These are phyloP conservation scores for Trapa incisa DNA, from an alignment of 345 rosid genomes.

Conservation along the genomic window DNA sequence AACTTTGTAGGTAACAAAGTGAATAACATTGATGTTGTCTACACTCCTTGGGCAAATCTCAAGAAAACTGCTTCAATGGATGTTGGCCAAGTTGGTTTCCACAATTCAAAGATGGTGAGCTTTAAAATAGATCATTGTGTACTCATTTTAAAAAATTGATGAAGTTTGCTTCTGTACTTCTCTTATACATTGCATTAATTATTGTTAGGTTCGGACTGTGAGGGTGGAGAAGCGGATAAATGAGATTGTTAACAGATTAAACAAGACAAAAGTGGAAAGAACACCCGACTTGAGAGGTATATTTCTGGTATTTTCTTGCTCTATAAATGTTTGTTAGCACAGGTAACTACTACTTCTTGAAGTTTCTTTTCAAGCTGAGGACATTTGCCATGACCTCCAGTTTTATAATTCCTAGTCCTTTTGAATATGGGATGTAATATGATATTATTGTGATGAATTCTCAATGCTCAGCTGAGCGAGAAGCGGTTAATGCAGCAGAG, in stretches of 20 bases:
- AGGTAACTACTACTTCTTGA: neutral
- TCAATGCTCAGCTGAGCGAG: slow-evolving; percentile 62
- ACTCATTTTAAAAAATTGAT: slow-evolving; percentile 4
- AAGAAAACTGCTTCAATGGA: slow-evolving; percentile 97
- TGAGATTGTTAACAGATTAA: slow-evolving; percentile 86
- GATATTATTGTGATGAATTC: neutral
- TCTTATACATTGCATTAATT: neutral
- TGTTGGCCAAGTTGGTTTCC: slow-evolving; percentile 97
- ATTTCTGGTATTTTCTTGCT: neutral
- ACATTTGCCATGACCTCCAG: neutral
- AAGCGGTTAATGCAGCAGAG: slow-evolving; percentile 81
- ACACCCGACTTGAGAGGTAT: slow-evolving; percentile 89
- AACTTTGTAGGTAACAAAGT: slow-evolving; percentile 68
- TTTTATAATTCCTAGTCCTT: neutral
- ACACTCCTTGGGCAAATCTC: slow-evolving; percentile 92
- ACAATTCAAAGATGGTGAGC: slow-evolving; percentile 74
- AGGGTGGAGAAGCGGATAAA: slow-evolving; percentile 89
- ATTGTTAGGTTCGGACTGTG: slow-evolving; percentile 64
- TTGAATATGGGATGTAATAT: neutral
- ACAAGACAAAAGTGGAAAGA: slow-evolving; percentile 86
- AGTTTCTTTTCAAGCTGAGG: neutral
- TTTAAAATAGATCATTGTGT: neutral
- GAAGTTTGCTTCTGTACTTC: slow-evolving; percentile 9
- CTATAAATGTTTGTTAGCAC: neutral
- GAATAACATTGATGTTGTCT: slow-evolving; percentile 87